phyloP scores from a whole-genome alignment of 2,329 filamentous ascomycete genomes.

The Cucurbitaria berberidis region DNA sequence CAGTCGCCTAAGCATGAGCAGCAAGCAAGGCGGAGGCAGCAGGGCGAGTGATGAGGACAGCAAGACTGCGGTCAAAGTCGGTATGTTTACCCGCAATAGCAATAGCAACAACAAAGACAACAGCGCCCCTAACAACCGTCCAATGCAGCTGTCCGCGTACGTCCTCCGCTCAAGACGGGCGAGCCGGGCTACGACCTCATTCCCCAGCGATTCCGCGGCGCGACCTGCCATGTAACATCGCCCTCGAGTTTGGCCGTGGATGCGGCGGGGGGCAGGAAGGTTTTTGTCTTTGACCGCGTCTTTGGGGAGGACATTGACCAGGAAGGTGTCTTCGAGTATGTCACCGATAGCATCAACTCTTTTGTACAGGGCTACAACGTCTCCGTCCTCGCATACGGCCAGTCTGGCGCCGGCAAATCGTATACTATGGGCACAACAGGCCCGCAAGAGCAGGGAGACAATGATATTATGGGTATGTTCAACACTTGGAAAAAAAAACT shows the following conservation, averaged over 20 bases:
- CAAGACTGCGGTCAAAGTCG: slow-evolving; percentile 93
- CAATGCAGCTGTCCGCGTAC: slow-evolving; percentile 81
- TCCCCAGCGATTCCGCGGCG: slow-evolving; percentile 90
- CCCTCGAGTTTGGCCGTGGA: slow-evolving; percentile 87
- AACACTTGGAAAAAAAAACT: not conserved
- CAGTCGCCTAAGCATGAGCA: slow-evolving; percentile 84
- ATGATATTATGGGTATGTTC: slow-evolving; percentile 75
- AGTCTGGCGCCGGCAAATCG: slow-evolving; percentile 96
- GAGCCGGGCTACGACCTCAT: slow-evolving; percentile 96
- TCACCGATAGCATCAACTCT: slow-evolving; percentile 85
- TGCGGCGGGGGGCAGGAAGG: slow-evolving; percentile 86
- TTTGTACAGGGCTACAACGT: slow-evolving; percentile 99
- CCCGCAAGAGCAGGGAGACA: slow-evolving; percentile 74
- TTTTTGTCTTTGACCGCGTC: slow-evolving; percentile 96
- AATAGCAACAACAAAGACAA: slow-evolving; percentile 1
- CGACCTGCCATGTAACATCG: slow-evolving; percentile 88
- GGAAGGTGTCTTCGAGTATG: slow-evolving; percentile 92
- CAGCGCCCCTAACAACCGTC: slow-evolving; percentile 28
- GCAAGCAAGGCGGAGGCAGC: slow-evolving; percentile 76
- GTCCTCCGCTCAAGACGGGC: slow-evolving; percentile 79
- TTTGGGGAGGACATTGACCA: slow-evolving; percentile 84
- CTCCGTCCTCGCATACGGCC: slow-evolving; percentile 93
- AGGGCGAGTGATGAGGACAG: slow-evolving; percentile 87
- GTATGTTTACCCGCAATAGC: slow-evolving; percentile 64
- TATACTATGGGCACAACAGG: slow-evolving; percentile 99